Base-by-base conservation (phyloP, 139 green algal genomes). In the Spirogloea muscicola region DNA sequence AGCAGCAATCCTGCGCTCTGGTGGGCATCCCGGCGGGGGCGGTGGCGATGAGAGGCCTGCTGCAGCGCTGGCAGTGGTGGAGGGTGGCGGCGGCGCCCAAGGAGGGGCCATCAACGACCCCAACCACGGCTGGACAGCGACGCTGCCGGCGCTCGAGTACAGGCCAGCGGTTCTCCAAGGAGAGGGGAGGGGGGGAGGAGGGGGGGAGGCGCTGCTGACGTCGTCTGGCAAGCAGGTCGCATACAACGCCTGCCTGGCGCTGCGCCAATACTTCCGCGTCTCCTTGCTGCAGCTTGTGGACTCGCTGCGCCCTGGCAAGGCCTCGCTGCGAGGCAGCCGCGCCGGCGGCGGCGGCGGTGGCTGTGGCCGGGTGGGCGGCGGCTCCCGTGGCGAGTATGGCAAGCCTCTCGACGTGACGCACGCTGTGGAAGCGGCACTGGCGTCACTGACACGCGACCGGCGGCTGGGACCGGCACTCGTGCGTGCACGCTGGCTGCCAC, bases 201-300 rank as follows among this genome's bases (percentile, higher is more conserved):
- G 52, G 10, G 82, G 83, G 60, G 62, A 65, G 36, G 84, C 87
- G 76, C 77, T 89, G 63, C 4, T 84, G 43, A 52, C 46, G 27
- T 41, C 71, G 13, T 42, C 68, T 38, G 86, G 68, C 1, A 27
- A 57, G 29, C 74, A 82, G 43, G 38, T 82, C 27, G 68, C 70
- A 0, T 85, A 82, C 51, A 80, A 92, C 63, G 69, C 73, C 13
- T 84, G 71, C 49, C 64, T 77, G 1, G 84, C 86, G 3, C 72
- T 93, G 46, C 79, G 84, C 29, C 76, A 86, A 68, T 91, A 89
- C 77, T 49, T 89, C n/a, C 66, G 84, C 2, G 71, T 80, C 1
- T 84, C 91, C 62, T 84, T 92, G 6, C 57, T 79, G 6, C 49
- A 85, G 27, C 84, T 88, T 25, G 63, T 88, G 3, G 36, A 83